A percentile compares a stretch with the other conserved stretches of the same genome.
These are phyloP conservation scores for Aureobasidium leucospermi DNA, from an alignment of 2,329 filamentous ascomycete species.

Conservation along the genomic window DNA sequence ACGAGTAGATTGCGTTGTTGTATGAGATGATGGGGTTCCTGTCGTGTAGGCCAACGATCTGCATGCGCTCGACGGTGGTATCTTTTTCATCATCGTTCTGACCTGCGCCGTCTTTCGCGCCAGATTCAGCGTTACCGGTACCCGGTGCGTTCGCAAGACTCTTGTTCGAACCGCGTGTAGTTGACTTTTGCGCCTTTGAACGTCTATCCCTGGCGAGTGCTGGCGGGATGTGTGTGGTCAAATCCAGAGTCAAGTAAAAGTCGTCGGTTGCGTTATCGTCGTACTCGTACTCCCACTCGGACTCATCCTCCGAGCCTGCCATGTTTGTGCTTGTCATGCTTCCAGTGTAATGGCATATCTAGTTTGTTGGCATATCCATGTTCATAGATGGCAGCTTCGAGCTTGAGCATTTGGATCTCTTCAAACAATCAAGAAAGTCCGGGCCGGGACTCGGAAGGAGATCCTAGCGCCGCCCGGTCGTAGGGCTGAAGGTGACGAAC, in stretches of 20 bases:
- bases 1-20: slow-evolving; percentile 68
- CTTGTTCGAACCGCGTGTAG: slow-evolving; percentile 4
- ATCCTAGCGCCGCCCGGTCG: neutral
- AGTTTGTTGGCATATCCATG: neutral
- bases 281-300: slow-evolving; percentile 22
- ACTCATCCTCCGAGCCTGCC: slow-evolving; percentile 11
- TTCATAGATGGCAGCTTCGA: neutral
- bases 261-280: slow-evolving; percentile 50
- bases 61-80: slow-evolving; percentile 39
- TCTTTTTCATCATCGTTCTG: neutral
- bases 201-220: slow-evolving; percentile 17
- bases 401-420: neutral
- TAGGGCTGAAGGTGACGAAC: neutral
- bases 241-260: slow-evolving; percentile 54
- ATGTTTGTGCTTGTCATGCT: slow-evolving; percentile 6
- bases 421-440: neutral
- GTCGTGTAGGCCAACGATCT: slow-evolving; percentile 78
- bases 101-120: neutral
- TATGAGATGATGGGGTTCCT: slow-evolving; percentile 72
- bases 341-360: neutral
- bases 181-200: slow-evolving; percentile 7
- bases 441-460: slow-evolving; percentile 2
- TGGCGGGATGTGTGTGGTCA: slow-evolving; percentile 37
- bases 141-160: slow-evolving; percentile 2
- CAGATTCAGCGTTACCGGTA: neutral